A percentile compares a stretch with the other conserved stretches of the same genome.
These are phyloP conservation scores for Exophiala xenobiotica DNA, from an alignment of 2,329 filamentous ascomycete genomes.

Conservation along the genomic window DNA sequence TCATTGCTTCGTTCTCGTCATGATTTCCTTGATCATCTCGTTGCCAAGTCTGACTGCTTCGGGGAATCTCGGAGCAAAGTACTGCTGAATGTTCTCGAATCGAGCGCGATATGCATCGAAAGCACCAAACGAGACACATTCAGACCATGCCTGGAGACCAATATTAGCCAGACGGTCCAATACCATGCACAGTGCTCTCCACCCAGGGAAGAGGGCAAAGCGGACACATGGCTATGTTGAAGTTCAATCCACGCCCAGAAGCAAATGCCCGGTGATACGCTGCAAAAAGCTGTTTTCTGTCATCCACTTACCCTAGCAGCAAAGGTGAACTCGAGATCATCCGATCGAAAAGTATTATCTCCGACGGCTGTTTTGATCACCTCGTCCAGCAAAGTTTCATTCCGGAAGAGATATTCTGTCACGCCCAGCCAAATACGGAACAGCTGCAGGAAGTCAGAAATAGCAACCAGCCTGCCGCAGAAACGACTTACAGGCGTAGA, in stretches of 20 bases:
- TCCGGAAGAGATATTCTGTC: slow-evolving; percentile 93
- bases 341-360: slow-evolving; percentile 87
- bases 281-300: too few relatives aligned
- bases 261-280: too few relatives aligned
- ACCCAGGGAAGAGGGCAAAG: too few relatives aligned
- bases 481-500: slow-evolving; percentile 70
- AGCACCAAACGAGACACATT: slow-evolving; percentile 85
- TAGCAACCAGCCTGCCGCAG: slow-evolving; percentile 7
- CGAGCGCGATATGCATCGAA: slow-evolving; percentile 91
- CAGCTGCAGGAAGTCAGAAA: slow-evolving; percentile 49
- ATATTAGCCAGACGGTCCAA: too few relatives aligned
- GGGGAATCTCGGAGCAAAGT: slow-evolving; percentile 86
- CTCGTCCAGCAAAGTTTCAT: slow-evolving; percentile 75
- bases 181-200: too few relatives aligned
- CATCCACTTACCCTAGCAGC: slow-evolving; percentile 74
- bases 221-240: too few relatives aligned
- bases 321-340: slow-evolving; percentile 97
- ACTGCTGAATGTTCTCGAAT: slow-evolving; percentile 84
- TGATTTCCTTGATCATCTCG: slow-evolving; percentile 93
- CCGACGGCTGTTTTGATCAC: slow-evolving; percentile 81
- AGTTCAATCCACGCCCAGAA: too few relatives aligned
- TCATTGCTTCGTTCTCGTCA: slow-evolving; percentile 65
- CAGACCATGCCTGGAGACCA: slow-evolving; percentile 74
- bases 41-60: slow-evolving; percentile 87
- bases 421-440: slow-evolving; percentile 96